Base-by-base conservation (phyloP, 345 rosid species). In the Zanthoxylum bungeanum region DNA sequence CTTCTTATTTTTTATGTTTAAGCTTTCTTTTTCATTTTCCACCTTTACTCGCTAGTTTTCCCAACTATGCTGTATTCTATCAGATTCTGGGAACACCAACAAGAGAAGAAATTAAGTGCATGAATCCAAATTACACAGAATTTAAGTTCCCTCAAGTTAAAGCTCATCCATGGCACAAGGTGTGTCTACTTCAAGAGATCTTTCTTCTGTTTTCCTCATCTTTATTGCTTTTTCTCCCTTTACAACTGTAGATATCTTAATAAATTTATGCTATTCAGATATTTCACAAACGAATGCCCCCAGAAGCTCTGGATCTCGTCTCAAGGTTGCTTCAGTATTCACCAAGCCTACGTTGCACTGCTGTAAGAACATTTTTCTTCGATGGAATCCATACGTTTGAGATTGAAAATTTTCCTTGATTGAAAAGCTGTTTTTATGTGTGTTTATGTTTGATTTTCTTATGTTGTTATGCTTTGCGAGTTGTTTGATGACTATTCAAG, bases 91-190 rank as follows among this genome's bases (percentile, higher is more conserved):
- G 99, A 30, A 95, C 99, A 10, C 99, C 99, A 16, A 89, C 98
- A 4, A 83, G 98, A 75, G 99, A 95, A 84, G 99, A 95, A 83
- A 95, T 95, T 61, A 87, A 87, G 79, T 95, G 99, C 85, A 95
- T 95, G 99, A 95, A 95, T 84, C 96, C 98, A 27, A 86, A 95
- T 77, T 95, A 95, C 84, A 88, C 89, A 0, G 99, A 95, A 73
- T 95, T 91, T 77, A 95, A 93, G 85, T 95, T 95, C 76, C 99
- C 98, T 69, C 99, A 93, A 86, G 93, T 95, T 49, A 95, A 93
- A 86, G 96, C 99, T 78, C 99, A 93, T 80, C 98, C 99, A 57
- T 95, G 98, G 99, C 94, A 92, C 81, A 95, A 95, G 98, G 99
- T 91, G 62, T 73, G 69, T 56, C 22, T 17, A 59, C 47, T n/a